phyloP scores from a whole-genome alignment of 345 rosid genomes.

The Anacardium occidentale region DNA sequence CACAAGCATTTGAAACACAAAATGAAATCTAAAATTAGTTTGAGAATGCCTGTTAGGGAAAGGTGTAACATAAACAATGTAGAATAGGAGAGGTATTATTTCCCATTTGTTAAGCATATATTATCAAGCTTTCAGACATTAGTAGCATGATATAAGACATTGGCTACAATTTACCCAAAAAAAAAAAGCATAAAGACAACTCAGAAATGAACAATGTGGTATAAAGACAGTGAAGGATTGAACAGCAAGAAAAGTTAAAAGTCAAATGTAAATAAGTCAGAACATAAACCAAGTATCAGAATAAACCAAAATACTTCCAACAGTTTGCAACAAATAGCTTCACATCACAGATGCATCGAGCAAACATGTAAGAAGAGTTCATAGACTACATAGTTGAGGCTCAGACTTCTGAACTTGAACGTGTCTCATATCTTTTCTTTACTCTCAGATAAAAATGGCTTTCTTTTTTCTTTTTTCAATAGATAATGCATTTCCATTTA shows the following conservation, averaged over 20 bases:
- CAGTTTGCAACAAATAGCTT: neutral
- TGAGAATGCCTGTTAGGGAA: neutral
- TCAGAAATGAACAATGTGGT: no score
- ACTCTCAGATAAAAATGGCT: neutral
- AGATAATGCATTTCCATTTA: neutral
- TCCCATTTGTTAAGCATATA: neutral
- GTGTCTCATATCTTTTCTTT: neutral
- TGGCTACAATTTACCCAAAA: no score
- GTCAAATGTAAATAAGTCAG: no score
- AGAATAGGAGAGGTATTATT: neutral
- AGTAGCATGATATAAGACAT: neutral
- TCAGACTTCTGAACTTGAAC: neutral
- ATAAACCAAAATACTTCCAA: neutral
- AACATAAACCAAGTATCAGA: no score
- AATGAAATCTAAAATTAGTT: neutral
- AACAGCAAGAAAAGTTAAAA: no score
- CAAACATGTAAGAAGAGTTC: neutral
- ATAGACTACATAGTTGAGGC: neutral
- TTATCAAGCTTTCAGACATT: neutral
- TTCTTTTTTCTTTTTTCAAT: neutral
- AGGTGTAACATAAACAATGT: neutral
- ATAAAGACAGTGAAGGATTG: no score
- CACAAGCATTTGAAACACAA: no score
- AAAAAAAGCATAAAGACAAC: no score
- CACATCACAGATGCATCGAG: neutral